phyloP scores from a whole-genome alignment of 306 rosid species.

The Rosa persica region DNA sequence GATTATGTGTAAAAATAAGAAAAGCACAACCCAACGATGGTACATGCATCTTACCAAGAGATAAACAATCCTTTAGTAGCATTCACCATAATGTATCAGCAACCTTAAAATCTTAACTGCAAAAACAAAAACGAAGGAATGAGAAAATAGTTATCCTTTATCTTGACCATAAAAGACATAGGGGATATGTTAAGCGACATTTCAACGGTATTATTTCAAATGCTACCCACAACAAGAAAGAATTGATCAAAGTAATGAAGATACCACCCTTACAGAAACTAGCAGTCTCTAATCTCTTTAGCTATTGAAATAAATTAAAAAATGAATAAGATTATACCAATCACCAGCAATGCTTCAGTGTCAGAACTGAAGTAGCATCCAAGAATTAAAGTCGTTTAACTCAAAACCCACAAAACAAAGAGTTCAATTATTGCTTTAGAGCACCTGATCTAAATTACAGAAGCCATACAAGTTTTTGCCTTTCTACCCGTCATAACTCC shows the following conservation, averaged over 20 bases:
- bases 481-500: too few relatives aligned
- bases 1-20: background rate
- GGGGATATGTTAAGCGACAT: too few relatives aligned
- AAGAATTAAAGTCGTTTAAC: background rate
- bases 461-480: background rate
- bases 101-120: slow-evolving; percentile 23
- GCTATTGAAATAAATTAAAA: too few relatives aligned
- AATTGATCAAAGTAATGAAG: background rate
- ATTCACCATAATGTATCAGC: slow-evolving; percentile 38
- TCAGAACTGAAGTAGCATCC: background rate
- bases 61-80: slow-evolving; percentile 52
- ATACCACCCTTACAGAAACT: background rate
- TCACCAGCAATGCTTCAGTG: background rate
- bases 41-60: slow-evolving; percentile 44
- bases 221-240: background rate
- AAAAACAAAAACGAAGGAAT: slow-evolving; percentile 19
- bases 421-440: background rate
- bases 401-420: background rate
- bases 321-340: background rate
- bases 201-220: too few relatives aligned
- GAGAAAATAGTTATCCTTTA: background rate
- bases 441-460: background rate
- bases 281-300: background rate
- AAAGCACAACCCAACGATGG: background rate
- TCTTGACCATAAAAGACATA: background rate